These are phyloP conservation scores for Aspergillus nanangensis DNA, from an alignment of 495 filamentous ascomycete genomes.

Conservation along the genomic window DNA sequence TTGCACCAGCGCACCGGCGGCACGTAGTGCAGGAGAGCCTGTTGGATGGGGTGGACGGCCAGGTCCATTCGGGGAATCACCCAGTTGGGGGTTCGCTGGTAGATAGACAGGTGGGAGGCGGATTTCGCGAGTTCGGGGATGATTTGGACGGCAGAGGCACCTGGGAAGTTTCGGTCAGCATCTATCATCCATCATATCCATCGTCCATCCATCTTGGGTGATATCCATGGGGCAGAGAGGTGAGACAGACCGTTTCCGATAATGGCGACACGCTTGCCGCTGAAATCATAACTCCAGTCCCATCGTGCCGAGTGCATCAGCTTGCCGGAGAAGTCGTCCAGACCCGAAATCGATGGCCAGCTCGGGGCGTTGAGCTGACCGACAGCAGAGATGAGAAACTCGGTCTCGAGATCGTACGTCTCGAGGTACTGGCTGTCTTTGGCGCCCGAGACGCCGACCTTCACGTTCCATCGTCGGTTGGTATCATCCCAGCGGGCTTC, in stretches of 20 bases:
- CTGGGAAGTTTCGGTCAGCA: too few species aligned
- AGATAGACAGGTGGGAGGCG: conserved; percentile 54
- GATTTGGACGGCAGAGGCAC: conserved; percentile 69
- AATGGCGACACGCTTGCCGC: conserved; percentile 47
- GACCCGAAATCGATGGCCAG: conserved; percentile 55
- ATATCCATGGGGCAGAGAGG: background rate
- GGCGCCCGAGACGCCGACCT: conserved; percentile 35
- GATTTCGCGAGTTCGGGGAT: conserved; percentile 57
- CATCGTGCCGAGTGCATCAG: conserved; percentile 54
- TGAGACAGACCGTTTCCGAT: conserved; percentile 46
- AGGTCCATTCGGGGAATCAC: conserved; percentile 46
- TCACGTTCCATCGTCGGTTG: conserved; percentile 50
- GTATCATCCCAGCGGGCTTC: conserved; percentile 54
- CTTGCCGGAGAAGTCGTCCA: conserved; percentile 51
- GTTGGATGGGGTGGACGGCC: conserved; percentile 33
- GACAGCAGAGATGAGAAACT: conserved; percentile 61
- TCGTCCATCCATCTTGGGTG: background rate
- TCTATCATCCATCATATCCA: too few species aligned
- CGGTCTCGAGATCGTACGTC: conserved; percentile 41
- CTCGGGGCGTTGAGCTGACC: conserved; percentile 59
- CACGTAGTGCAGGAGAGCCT: conserved; percentile 33
- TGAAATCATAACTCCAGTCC: conserved; percentile 43
- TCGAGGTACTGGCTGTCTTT: conserved; percentile 43
- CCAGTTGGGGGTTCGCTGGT: conserved; percentile 68
- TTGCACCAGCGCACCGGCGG: conserved; percentile 44